Base-by-base conservation (phyloP, 2,329 filamentous ascomycete species). In the Colletotrichum tamarilloi region DNA sequence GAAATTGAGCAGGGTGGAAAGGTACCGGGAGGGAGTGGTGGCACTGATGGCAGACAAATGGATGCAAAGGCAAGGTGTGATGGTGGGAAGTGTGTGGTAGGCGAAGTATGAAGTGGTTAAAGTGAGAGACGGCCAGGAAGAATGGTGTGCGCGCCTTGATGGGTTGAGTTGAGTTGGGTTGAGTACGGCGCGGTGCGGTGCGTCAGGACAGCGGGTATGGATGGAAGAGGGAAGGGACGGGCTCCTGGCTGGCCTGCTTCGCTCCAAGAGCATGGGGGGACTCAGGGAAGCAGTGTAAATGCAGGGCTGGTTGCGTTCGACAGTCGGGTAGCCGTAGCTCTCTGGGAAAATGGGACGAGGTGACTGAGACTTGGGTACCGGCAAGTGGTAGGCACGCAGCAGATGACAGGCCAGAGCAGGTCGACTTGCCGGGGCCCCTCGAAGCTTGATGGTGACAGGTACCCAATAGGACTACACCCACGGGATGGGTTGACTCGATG, bases 401-500 rank as follows among this genome's bases (percentile, higher is more conserved):
- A 69, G 73, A 72, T 64, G 68, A 73, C 74, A 73, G 72, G 74
- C 65, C 55, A 68, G 68, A 71, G 72, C 46, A 72, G 52, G 58
- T 73, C 52, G 67, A 58, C 72, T 57, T 75, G 74, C 74, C 62
- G 68, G 74, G 74, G 73, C 62, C 66, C 63, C 68, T 75, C 73
- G 73, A 75, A 73, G 74, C 74, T 75, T 75, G 74, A 75, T 72
- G 62, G 70, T 74, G 73, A 73, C 74, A 73, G 74, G 73, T 67
- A 65, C 57, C 73, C 73, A 75, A 70, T 73, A 46, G 69, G 73
- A 60, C 74, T 73, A 75, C 73, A 57, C 32, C 52, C 62, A 67
- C 56, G 57, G 68, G 60, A 32, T 73, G 70, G 70, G 70, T 63
- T 70, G 67, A 70, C 65, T 72, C 65, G 22, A 64, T 28, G 66